Conservation (phyloP, 83 land plant genomes). For the Larix sibirica region DNA sequence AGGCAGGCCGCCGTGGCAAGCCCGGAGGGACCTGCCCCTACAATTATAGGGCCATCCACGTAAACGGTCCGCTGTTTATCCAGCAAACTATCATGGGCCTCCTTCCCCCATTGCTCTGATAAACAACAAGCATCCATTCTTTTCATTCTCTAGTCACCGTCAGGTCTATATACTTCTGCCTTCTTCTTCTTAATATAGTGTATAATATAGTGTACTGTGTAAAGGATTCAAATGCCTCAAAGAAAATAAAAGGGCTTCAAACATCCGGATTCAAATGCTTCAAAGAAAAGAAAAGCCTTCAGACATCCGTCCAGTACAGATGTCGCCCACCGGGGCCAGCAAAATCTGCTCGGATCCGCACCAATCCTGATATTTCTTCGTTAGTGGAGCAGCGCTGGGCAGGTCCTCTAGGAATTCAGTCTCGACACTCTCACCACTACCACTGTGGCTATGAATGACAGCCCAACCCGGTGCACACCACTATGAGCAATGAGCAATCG, state of each 20-base stretch:
- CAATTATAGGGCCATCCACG: conserved; percentile 68
- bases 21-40: conserved; percentile 90
- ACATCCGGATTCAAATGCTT: neutral
- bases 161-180: too few species aligned
- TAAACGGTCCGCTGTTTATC: conserved; percentile 6
- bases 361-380: neutral
- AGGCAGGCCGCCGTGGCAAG: conserved; percentile 77
- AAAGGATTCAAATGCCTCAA: neutral
- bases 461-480: neutral
- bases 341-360: conserved; percentile 11
- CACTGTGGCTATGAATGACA: conserved; percentile 10
- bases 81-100: neutral
- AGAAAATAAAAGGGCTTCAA: neutral
- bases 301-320: conserved; percentile 2
- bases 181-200: neutral
- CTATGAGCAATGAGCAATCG: neutral
- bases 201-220: too few species aligned
- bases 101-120: neutral
- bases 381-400: neutral
- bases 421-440: neutral
- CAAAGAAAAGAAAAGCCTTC: neutral
- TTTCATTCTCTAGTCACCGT: neutral
- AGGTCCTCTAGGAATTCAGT: conserved; percentile 8
- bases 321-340: conserved; percentile 9
- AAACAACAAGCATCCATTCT: neutral